Base-by-base conservation (phyloP, 345 rosid species). In the Balakata baccata region DNA sequence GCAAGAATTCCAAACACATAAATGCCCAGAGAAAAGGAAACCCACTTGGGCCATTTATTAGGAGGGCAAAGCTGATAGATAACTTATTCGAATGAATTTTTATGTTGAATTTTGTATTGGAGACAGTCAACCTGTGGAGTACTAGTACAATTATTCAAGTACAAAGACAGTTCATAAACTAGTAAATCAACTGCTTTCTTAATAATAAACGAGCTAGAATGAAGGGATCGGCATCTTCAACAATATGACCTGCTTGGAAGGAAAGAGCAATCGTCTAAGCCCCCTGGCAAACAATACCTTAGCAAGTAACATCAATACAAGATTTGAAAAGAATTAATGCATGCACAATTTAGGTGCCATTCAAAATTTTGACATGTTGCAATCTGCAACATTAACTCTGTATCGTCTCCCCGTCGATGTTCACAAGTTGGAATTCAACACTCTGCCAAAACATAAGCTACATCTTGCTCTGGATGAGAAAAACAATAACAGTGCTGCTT, bases 311-410 rank as follows among this genome's bases (percentile, higher is more conserved):
- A 37, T 13, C 10, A 7, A 9, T 23, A 45, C n/a, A n/a, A 52
- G 20, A n/a, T 45, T 14, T 25, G 18, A 5, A 67, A 67, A 67
- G 41, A 62, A 62, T 34, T 6, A 18, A 34, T 13, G 37, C 14
- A 34, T 34, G 11, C 0, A 29, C 16, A 25, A 0, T 51, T 66
- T 47, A 23, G 9, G 6, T 11, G 17, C 43, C 34, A 8, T 37
- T 49, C 47, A 34, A 51, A 68, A 68, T 68, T 65, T 64, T 50
- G 25, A 17, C 23, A 68, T 9, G 59, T 68, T 51, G 71, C 45
- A 68, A 51, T 68, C 16, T 18, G 46, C 70, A 68, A 52, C 60
- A 68, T 1, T 7, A 51, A 13, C 18, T 66, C 70, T 66, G 11
- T 16, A 4, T 23, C 20, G 4, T 46, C 37, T 66, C 20, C 14